Base-by-base conservation (phyloP, 2,329 filamentous ascomycete species). In the Phialocephala subalpina region DNA sequence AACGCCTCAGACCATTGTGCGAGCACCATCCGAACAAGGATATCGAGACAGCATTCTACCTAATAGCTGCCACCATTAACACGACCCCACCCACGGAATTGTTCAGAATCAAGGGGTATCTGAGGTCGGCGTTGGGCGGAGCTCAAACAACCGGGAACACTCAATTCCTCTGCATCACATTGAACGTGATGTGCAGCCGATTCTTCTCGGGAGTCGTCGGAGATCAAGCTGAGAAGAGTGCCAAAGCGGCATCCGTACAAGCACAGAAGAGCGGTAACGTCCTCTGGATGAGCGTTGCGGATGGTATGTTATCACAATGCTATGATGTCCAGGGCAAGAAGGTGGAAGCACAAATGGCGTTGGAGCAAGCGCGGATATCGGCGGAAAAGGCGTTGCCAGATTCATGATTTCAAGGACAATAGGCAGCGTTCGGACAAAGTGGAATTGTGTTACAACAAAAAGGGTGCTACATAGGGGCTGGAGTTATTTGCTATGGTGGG, bases 141-240 rank as follows among this genome's bases (percentile, higher is more conserved):
- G 90, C 92, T 14, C 90, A 90, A 69, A 82, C 83, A 8, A 89
- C 91, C 9, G 83, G 84, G 62, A 97, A 97, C 76, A 87, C 87
- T 35, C 92, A 97, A 70, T 90, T 94, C 62, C 85, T 94, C n/a
- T 90, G 90, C 57, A 91, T 97, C 69, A 90, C 91, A 6, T 86
- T 97, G 66, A 94, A 90, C 71, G 90, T 96, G 70, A 97, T 97
- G 91, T 91, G 92, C 60, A 89, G 86, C 74, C 87, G 89, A 60
- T 91, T 97, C 62, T 78, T 77, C 62, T 65, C 64, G 6, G 72
- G 73, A 58, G 71, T 76, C 4, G 74, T 97, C 94, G 93, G 93
- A 58, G 90, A 92, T 65, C 92, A 94, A 77, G 90, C 91, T 0
- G 84, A 92, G 66, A 94, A 94, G 79, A 92, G 90, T 74, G 90